These are phyloP conservation scores for Aureobasidium pullulans DNA, from an alignment of 2,329 filamentous ascomycete genomes.

Conservation along the genomic window DNA sequence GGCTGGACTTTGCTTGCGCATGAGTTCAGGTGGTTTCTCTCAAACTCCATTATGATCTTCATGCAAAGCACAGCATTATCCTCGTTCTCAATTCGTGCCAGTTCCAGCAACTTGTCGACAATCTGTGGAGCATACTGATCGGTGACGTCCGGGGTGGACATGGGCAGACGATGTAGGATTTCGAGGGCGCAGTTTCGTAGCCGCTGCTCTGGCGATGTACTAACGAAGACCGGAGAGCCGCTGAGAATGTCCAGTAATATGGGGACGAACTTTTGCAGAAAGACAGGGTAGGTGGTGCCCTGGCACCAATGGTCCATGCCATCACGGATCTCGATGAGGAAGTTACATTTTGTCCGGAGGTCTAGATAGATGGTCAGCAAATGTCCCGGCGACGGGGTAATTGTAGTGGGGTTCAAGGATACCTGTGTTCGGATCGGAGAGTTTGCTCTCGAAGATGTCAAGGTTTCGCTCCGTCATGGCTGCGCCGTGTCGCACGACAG, in stretches of 20 bases:
- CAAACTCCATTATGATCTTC: slow-evolving; percentile 95
- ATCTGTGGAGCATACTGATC: slow-evolving; percentile 84
- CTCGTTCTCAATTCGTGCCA: slow-evolving; percentile 90
- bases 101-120: slow-evolving; percentile 79
- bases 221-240: slow-evolving; percentile 83
- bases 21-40: slow-evolving; percentile 77
- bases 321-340: slow-evolving; percentile 81
- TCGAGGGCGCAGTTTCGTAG: slow-evolving; percentile 89
- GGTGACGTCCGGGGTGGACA: slow-evolving; percentile 67
- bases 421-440: slow-evolving; percentile 33
- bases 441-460: slow-evolving; percentile 40
- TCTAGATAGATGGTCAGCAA: neutral
- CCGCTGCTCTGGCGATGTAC: slow-evolving; percentile 85
- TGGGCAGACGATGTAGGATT: slow-evolving; percentile 81
- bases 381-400: neutral
- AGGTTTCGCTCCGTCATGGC: slow-evolving; percentile 36
- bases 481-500: slow-evolving; percentile 9
- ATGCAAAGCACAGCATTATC: slow-evolving; percentile 98
- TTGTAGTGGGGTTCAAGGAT: neutral
- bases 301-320: slow-evolving; percentile 82
- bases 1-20: slow-evolving; percentile 76
- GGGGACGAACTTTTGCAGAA: slow-evolving; percentile 82
- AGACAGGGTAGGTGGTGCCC: slow-evolving; percentile 67
- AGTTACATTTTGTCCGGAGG: slow-evolving; percentile 59
- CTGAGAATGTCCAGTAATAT: slow-evolving; percentile 80